Conservation (phyloP, 805 yeast species). For the Saccharomycopsis microspora region DNA sequence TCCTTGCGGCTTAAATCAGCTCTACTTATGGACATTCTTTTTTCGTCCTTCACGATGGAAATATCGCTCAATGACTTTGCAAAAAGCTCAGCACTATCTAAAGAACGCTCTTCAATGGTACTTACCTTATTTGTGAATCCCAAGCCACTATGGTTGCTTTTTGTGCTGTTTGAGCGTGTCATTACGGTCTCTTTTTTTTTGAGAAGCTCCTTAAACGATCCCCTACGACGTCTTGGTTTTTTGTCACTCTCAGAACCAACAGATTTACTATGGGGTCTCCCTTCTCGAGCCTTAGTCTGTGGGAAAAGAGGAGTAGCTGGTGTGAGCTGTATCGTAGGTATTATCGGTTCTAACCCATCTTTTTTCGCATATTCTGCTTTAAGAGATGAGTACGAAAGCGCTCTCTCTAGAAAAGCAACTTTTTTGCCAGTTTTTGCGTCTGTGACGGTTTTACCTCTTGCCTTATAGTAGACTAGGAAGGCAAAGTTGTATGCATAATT, state of each 20-base stretch:
- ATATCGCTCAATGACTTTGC: slow-evolving; percentile 1
- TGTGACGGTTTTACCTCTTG: background rate
- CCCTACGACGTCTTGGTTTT: background rate
- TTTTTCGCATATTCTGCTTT: background rate
- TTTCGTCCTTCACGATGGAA: background rate
- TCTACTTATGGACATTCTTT: no score
- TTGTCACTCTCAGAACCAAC: slow-evolving; percentile 8
- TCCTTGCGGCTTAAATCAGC: no score
- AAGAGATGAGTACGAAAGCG: slow-evolving; percentile 1
- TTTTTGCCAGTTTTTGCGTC: slow-evolving; percentile 1
- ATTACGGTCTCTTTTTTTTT: background rate
- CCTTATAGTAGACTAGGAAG: slow-evolving; percentile 4
- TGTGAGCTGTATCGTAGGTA: slow-evolving; percentile 6
- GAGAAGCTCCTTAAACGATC: slow-evolving; percentile 4
- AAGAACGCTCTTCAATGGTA: slow-evolving; percentile 3
- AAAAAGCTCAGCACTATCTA: background rate
- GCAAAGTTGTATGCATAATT: slow-evolving; percentile 2
- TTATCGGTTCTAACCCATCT: background rate
- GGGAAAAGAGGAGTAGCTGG: slow-evolving; percentile 5
- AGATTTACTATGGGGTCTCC: slow-evolving; percentile 10
- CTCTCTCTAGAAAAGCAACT: slow-evolving; percentile 12
- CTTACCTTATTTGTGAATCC: slow-evolving; percentile 3
- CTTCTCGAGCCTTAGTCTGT: background rate
- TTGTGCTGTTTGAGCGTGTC: background rate
- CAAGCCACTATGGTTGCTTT: background rate